Base-by-base conservation (phyloP, 1,284 basidiomycete genomes). In the Microbotryum saponariae region DNA sequence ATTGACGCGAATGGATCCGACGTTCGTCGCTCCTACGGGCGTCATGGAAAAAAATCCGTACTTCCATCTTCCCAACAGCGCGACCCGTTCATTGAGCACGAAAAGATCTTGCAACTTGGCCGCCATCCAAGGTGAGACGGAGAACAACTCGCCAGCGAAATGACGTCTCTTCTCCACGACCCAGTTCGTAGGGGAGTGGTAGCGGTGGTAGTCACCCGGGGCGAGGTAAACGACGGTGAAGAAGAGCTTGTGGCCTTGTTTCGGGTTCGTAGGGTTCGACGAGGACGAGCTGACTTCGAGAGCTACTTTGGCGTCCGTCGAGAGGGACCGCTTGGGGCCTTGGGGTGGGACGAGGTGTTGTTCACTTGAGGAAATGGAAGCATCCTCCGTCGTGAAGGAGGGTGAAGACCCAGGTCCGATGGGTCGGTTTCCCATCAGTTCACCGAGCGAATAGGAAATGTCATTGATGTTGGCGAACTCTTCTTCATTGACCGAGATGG, bases 21-120 rank as follows among this genome's bases (percentile, higher is more conserved):
- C 96, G 74, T 98, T 98, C 23, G 94, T 97, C 3, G 96, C 94
- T 16, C 94, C 96, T 31, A 98, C 93, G 14, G 94, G 94, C 0
- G 94, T 85, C 92, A 97, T 97, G 48, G 87, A 81, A 76, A 97
- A 98, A 81, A 97, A 97, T 6, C 94, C 94, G 73, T 96, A 80
- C 73, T 85, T 84, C 94, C 96, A 98, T 59, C 91, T 81, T 7
- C 94, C 96, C 37, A 98, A 84, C n/a, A 99, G 79, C 1, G 94
- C 91, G 10, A 98, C 94, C 21, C 94, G 86, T 78, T 99, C 94
- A 75, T 99, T 98, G 21, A 99, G 81, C 12, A 98, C 91, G 70
- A 99, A 98, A 29, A 98, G 78, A 75, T 97, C 92, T 73, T 89
- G 85, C 20, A 97, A 80, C 9, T 93, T 85, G 72, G 87, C 87